Conservation (phyloP, 257 asterid species). For the Eucommia ulmoides region DNA sequence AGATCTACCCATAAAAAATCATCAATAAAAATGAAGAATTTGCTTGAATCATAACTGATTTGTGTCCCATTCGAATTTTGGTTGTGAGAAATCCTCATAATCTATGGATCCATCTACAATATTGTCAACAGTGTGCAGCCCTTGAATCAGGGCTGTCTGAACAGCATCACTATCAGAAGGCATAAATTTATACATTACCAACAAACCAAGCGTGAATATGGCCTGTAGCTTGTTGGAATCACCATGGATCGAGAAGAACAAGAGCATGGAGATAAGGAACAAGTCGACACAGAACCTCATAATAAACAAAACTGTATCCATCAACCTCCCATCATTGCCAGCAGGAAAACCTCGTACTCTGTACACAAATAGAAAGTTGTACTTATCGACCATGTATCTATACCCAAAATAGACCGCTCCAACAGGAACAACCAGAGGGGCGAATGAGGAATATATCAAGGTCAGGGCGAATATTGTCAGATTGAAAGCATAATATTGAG, state of each 20-base stretch:
- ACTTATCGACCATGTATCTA: slow-evolving; percentile 85
- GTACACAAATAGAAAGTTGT: slow-evolving; percentile 86
- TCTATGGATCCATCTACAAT: slow-evolving; percentile 59
- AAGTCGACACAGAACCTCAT: slow-evolving; percentile 79
- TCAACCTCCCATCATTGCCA: slow-evolving; percentile 91
- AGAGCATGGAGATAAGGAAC: slow-evolving; percentile 66
- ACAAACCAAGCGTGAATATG: slow-evolving; percentile 71
- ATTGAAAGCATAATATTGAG: slow-evolving; percentile 89
- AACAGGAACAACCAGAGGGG: slow-evolving; percentile 94
- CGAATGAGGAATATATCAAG: slow-evolving; percentile 70
- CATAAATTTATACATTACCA: slow-evolving; percentile 69
- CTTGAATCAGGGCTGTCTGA: slow-evolving; percentile 66
- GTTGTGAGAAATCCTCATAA: slow-evolving; percentile 78
- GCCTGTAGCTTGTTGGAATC: slow-evolving; percentile 92
- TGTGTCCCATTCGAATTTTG: slow-evolving; percentile 94
- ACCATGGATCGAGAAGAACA: slow-evolving; percentile 75
- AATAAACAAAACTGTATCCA: slow-evolving; percentile 74
- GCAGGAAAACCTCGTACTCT: slow-evolving; percentile 96
- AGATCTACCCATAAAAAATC: too few relatives aligned
- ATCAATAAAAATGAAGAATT: too few relatives aligned
- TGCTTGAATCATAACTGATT: slow-evolving; percentile 28
- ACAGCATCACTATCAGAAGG: slow-evolving; percentile 44
- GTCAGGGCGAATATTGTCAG: slow-evolving; percentile 95
- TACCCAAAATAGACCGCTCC: slow-evolving; percentile 91
- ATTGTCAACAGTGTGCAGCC: slow-evolving; percentile 59